Evolutionary conservation across 805 yeast species (phyloP), one percentile per base, ranked within the genome.

Genomic region (Candida yuanshanica): DNA sequence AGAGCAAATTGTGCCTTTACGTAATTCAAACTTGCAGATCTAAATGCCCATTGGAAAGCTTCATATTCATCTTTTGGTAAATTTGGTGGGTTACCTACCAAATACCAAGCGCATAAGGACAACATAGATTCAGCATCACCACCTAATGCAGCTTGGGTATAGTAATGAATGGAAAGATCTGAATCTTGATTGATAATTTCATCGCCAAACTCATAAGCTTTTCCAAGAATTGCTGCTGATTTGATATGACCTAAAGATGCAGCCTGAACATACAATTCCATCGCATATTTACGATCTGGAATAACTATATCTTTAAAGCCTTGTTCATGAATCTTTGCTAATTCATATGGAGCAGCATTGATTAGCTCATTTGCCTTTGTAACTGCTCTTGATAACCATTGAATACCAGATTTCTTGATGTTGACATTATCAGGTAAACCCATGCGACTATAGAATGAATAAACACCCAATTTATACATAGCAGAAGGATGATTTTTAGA

Each of bases 81-180:
- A 35, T 75, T 76, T n/a, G 93, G 90, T 25, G 84, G 90, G 25
- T 86, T 81, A 0, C 99, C 99, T 21, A 88, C 83, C 62, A 91
- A 69, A 59, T 91, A 93, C 97, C 98, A 93, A 2, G 97, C 96
- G 61, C 97, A 90, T 67, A 91, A 70, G 2, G 95, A 90, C 55
- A 91, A 69, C 95, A 91, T 93, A 10, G 95, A 82, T 36, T 76
- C 80, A 1, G 95, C 75, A 60, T 93, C 95, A 7, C 96, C 96
- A 4, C 81, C 81, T 23, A 81, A 60, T 0, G 98, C 96, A 0
- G 96, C 96, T 48, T 84, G 80, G 0, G 95, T 89, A 60, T 87
- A 91, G 59, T 90, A 91, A 60, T 93, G 97, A 34, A 93, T 86
- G 1, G 95, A 83, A 36, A 91, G 68, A 48, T 85, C 83, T 1